Evolutionary conservation across 257 asterid genomes (phyloP).

Genomic region (Scutellaria barbata): DNA sequence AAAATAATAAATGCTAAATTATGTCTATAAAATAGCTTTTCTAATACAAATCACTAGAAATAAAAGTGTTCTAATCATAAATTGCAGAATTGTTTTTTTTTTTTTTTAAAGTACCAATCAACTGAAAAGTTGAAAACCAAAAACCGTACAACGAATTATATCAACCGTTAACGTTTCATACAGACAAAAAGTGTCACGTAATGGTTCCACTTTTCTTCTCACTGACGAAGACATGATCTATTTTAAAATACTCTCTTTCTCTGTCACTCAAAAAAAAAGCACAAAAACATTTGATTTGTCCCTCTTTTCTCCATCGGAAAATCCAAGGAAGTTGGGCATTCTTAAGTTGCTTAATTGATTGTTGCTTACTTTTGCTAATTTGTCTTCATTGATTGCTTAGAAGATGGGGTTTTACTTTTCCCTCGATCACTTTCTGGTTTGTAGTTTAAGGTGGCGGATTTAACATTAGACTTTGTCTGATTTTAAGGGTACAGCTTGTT

Average conservation of each 20-base stretch:
- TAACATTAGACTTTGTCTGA: conserved; percentile 38
- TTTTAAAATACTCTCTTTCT: conserved; percentile 18
- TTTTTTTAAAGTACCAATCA: background rate
- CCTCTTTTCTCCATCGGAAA: conserved; percentile 32
- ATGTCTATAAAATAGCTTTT: too few relatives aligned
- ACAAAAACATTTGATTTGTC: background rate
- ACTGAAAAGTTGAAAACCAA: background rate
- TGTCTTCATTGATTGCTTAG: background rate
- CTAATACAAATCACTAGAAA: too few relatives aligned
- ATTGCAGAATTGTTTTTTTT: too few relatives aligned
- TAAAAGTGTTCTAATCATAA: too few relatives aligned
- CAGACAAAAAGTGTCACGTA: too few relatives aligned
- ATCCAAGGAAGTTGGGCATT: conserved; percentile 35
- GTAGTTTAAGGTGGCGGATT: conserved; percentile 43
- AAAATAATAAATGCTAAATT: too few relatives aligned
- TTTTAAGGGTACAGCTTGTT: conserved; percentile 38
- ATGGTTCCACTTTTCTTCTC: too few relatives aligned
- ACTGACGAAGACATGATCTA: too few relatives aligned
- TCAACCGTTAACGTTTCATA: conserved; percentile 27
- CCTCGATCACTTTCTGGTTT: too few relatives aligned
- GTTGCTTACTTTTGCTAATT: background rate
- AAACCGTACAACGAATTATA: conserved; percentile 4
- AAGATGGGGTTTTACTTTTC: conserved; percentile 14
- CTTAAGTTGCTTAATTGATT: background rate
- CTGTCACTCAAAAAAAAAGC: conserved; percentile 4